phyloP scores from a whole-genome alignment of 805 yeast genomes.

The Myxozyma geophila region DNA sequence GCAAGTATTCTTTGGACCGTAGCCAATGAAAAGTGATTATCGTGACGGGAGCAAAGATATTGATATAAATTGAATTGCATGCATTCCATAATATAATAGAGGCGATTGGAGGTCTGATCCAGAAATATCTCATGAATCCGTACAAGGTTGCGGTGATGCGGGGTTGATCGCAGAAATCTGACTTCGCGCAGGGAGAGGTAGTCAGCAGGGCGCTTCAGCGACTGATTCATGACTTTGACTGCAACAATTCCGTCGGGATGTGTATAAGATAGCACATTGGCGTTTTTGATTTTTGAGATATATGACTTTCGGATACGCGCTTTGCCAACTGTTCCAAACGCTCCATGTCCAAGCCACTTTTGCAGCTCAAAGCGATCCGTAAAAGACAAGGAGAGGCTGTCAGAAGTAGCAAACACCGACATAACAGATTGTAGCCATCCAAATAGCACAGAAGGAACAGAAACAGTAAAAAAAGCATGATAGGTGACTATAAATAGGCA shows the following conservation, averaged over 20 bases:
- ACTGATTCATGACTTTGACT: slow-evolving; percentile 73
- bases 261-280: slow-evolving; percentile 3
- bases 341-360: slow-evolving; percentile 41
- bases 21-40: slow-evolving; percentile 1
- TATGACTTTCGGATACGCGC: slow-evolving; percentile 34
- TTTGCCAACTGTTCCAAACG: slow-evolving; percentile 43
- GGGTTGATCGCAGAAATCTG: slow-evolving; percentile 48
- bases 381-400: slow-evolving; percentile 8
- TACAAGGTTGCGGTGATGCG: slow-evolving; percentile 72
- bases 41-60: slow-evolving; percentile 7
- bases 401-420: neutral
- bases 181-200: slow-evolving; percentile 52
- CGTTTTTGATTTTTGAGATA: neutral
- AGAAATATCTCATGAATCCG: slow-evolving; percentile 79
- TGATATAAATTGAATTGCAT: slow-evolving; percentile 83
- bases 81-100: slow-evolving; percentile 87
- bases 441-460: neutral
- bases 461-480: no score
- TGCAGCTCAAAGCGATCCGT: slow-evolving; percentile 37
- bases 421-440: neutral
- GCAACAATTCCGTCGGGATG: slow-evolving; percentile 57
- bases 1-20: slow-evolving; percentile 14
- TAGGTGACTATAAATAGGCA: no score
- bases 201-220: slow-evolving; percentile 57
- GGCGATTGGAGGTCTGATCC: slow-evolving; percentile 60